phyloP scores from a whole-genome alignment of 208 protist species.

The Angomonas ambiguus region DNA sequence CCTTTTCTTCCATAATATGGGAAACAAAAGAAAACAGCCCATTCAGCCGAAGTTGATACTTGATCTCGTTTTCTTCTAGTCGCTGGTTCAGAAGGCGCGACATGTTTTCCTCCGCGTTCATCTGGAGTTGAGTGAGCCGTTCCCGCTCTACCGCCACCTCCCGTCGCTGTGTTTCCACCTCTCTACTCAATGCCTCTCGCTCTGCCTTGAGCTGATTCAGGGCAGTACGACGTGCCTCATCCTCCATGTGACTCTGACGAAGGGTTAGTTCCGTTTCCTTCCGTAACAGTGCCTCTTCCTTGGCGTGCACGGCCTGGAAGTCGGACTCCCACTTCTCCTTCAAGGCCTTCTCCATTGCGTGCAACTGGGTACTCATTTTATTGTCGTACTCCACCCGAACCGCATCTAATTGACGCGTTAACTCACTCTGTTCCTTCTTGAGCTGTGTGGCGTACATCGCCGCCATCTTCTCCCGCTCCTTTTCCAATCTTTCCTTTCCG shows the following conservation, averaged over 20 bases:
- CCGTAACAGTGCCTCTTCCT: background rate
- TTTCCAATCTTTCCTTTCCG: background rate
- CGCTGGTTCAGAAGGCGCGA: background rate
- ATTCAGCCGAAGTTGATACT: background rate
- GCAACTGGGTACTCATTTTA: background rate
- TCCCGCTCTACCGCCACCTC: background rate
- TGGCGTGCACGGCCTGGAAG: background rate
- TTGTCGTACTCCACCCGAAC: background rate
- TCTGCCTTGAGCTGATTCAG: background rate
- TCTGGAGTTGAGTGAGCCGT: background rate
- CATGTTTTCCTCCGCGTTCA: background rate
- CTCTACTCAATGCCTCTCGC: background rate
- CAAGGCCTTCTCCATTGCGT: background rate
- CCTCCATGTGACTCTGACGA: background rate
- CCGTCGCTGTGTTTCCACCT: background rate
- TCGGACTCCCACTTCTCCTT: slow-evolving; percentile 1
- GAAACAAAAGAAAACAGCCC: background rate
- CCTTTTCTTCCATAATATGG: background rate
- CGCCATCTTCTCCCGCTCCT: slow-evolving; percentile 1
- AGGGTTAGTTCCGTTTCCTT: background rate
- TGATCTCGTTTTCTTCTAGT: slow-evolving; percentile 2
- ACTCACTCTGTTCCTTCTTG: background rate
- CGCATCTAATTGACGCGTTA: background rate
- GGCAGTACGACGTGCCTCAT: background rate
- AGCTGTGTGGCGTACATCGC: background rate